phyloP scores from a whole-genome alignment of 1,284 basidiomycete genomes.

The Xerocomus minutiporus region DNA sequence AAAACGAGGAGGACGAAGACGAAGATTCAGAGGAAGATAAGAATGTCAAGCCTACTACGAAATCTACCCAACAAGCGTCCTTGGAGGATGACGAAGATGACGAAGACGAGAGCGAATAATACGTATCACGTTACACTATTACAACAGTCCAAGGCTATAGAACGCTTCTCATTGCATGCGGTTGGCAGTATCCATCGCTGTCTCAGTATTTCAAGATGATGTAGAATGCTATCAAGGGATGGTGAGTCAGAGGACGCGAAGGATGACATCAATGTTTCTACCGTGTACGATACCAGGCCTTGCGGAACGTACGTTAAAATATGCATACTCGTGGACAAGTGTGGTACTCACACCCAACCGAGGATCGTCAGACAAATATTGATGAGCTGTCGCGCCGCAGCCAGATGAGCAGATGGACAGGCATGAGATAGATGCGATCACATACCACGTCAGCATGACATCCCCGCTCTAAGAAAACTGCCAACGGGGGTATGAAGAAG shows the following conservation, averaged over 20 bases:
- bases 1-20: slow-evolving; percentile 30
- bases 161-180: background rate
- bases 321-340: background rate
- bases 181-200: background rate
- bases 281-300: slow-evolving; percentile 76
- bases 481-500: slow-evolving; percentile 71
- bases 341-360: slow-evolving; percentile 58
- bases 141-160: background rate
- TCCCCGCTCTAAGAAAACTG: slow-evolving; percentile 76
- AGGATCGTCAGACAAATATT: slow-evolving; percentile 68
- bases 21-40: slow-evolving; percentile 1
- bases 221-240: slow-evolving; percentile 50
- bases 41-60: background rate
- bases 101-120: slow-evolving; percentile 17
- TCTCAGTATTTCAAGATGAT: slow-evolving; percentile 63
- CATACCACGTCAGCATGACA: slow-evolving; percentile 65
- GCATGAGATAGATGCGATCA: slow-evolving; percentile 5
- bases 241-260: slow-evolving; percentile 1
- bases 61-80: slow-evolving; percentile 13
- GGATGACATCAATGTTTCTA: slow-evolving; percentile 26
- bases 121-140: slow-evolving; percentile 4
- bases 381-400: slow-evolving; percentile 43
- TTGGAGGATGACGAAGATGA: slow-evolving; percentile 23
- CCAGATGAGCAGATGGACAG: background rate
- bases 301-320: slow-evolving; percentile 9